Percentiles rank a stretch among this genome's conserved stretches.
Conservation (phyloP, 2,329 filamentous ascomycete species). For the Ophiobolus disseminans region DNA sequence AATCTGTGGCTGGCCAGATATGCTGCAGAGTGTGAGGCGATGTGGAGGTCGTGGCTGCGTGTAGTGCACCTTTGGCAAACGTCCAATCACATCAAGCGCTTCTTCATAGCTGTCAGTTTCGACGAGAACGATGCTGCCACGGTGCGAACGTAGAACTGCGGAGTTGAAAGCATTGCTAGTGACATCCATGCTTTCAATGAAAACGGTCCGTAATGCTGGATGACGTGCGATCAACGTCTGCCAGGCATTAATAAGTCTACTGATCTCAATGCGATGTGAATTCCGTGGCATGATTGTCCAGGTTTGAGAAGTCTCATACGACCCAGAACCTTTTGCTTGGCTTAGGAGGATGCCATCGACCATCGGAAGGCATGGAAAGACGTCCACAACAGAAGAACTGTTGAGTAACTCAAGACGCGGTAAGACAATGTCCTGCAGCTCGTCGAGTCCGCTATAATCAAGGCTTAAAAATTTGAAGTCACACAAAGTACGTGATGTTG, state of each 20-base stretch:
- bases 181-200: not conserved
- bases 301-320: not conserved
- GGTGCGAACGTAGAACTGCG: not conserved
- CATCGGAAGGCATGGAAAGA: not conserved
- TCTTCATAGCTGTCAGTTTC: not conserved
- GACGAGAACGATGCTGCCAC: not conserved
- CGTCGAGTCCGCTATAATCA: too few species aligned
- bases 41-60: too few species aligned
- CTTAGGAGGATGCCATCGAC: not conserved
- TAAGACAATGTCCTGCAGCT: not conserved
- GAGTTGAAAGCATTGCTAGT: not conserved
- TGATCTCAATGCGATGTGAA: not conserved
- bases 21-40: too few species aligned
- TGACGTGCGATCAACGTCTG: not conserved
- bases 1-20: not conserved
- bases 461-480: too few species aligned
- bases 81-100: not conserved
- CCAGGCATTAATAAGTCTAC: not conserved
- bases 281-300: not conserved
- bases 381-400: not conserved
- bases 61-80: not conserved
- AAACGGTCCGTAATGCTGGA: not conserved
- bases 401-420: not conserved
- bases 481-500: too few species aligned
- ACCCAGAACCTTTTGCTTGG: not conserved